These are phyloP conservation scores for Punica granatum DNA, from an alignment of 345 rosid genomes.

Conservation along the genomic window DNA sequence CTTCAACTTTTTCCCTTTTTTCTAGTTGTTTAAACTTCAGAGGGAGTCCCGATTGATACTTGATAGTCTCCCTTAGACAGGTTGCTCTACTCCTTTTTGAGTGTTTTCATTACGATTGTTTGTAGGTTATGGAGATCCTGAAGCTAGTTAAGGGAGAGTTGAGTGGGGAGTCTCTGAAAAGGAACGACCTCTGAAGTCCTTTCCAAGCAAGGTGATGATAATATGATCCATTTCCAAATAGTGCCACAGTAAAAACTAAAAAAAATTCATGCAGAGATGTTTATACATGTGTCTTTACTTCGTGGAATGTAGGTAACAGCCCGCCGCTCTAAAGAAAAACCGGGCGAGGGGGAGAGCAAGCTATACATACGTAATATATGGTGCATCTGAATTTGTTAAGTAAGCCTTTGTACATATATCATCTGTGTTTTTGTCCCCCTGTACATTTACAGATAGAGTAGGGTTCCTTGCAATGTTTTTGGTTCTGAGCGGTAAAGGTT, in stretches of 20 bases:
- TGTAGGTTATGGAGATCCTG: slow-evolving; percentile 77
- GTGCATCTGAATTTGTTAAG: no score
- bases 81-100: neutral
- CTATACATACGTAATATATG: neutral
- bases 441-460: neutral
- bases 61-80: neutral
- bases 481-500: neutral
- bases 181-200: neutral
- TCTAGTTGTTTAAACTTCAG: neutral
- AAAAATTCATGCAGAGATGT: neutral
- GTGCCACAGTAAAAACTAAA: neutral
- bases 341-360: neutral
- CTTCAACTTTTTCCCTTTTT: neutral
- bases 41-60: neutral
- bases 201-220: neutral
- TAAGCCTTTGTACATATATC: no score
- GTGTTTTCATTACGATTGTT: slow-evolving; percentile 9
- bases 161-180: slow-evolving; percentile 41
- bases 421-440: neutral
- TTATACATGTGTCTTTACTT: neutral
- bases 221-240: neutral
- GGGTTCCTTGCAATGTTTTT: neutral
- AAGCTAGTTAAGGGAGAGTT: slow-evolving; percentile 76
- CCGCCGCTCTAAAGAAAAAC: neutral
- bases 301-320: neutral